Conservation (phyloP, 345 rosid species). For the Salix koriyanagi region DNA sequence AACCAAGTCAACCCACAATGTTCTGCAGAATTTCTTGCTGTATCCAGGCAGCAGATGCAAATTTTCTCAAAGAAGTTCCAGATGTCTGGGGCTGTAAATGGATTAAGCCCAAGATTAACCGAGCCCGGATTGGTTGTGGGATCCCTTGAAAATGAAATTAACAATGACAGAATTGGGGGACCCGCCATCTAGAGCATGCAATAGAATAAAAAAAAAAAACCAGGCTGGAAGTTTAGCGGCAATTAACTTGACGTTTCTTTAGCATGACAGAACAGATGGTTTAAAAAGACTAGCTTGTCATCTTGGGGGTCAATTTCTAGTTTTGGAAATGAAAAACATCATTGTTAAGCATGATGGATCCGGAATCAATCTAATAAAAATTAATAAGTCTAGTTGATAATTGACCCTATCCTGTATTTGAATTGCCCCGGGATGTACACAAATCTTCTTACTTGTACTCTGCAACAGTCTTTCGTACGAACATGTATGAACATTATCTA, state of each 20-base stretch:
- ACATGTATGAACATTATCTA: background rate
- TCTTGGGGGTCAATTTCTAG: background rate
- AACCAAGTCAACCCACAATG: background rate
- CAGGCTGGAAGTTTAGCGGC: background rate
- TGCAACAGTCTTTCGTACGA: background rate
- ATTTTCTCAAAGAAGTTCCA: background rate
- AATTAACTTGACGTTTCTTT: background rate
- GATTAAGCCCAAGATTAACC: background rate
- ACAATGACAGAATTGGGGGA: background rate
- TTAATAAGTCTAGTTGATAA: background rate
- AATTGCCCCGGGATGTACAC: background rate
- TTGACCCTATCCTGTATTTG: background rate
- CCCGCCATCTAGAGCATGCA: background rate
- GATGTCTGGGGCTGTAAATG: background rate
- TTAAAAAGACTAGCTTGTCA: background rate
- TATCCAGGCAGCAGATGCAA: background rate
- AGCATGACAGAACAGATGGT: background rate
- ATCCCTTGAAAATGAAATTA: background rate
- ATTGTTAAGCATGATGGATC: background rate
- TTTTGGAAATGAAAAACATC: background rate
- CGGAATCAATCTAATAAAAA: background rate
- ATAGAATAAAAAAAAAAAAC: background rate
- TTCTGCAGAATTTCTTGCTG: background rate
- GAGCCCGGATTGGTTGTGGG: background rate
- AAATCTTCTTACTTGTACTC: background rate